Evolutionary conservation across 495 filamentous ascomycete genomes (phyloP).

Genomic region (Cryomyces minteri): DNA sequence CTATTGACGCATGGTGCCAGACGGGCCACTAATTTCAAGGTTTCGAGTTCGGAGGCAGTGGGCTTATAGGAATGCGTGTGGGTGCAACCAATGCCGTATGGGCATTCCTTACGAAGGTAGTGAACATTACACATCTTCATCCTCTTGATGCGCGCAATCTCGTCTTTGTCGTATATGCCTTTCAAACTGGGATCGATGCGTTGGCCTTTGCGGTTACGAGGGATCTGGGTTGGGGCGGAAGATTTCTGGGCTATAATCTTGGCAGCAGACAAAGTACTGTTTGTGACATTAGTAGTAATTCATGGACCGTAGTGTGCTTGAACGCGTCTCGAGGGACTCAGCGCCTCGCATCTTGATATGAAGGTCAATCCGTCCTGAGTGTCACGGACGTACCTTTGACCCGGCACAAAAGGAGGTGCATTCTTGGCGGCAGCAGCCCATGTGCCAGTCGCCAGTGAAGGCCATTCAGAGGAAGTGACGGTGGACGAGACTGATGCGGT

Average conservation of each 20-base stretch:
- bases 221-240: slow-evolving; percentile 11
- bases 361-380: too few species aligned
- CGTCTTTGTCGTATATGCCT: slow-evolving; percentile 32
- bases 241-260: slow-evolving; percentile 12
- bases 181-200: slow-evolving; percentile 43
- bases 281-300: background rate
- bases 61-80: slow-evolving; percentile 61
- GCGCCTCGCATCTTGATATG: too few species aligned
- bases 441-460: too few species aligned
- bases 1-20: slow-evolving; percentile 65
- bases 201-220: slow-evolving; percentile 58
- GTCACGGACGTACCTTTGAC: too few species aligned
- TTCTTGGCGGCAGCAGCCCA: too few species aligned
- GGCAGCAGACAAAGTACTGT: slow-evolving; percentile 20
- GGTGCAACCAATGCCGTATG: slow-evolving; percentile 49
- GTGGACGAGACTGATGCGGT: too few species aligned
- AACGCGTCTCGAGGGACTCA: too few species aligned
- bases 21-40: slow-evolving; percentile 50
- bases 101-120: slow-evolving; percentile 58
- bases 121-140: slow-evolving; percentile 78
- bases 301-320: background rate
- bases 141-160: slow-evolving; percentile 40
- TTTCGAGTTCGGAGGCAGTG: slow-evolving; percentile 43
- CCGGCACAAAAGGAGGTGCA: too few species aligned
- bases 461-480: too few species aligned